These are phyloP conservation scores for Pseudopediastrum boryanum DNA, from an alignment of 139 green algal species.

Conservation along the genomic window DNA sequence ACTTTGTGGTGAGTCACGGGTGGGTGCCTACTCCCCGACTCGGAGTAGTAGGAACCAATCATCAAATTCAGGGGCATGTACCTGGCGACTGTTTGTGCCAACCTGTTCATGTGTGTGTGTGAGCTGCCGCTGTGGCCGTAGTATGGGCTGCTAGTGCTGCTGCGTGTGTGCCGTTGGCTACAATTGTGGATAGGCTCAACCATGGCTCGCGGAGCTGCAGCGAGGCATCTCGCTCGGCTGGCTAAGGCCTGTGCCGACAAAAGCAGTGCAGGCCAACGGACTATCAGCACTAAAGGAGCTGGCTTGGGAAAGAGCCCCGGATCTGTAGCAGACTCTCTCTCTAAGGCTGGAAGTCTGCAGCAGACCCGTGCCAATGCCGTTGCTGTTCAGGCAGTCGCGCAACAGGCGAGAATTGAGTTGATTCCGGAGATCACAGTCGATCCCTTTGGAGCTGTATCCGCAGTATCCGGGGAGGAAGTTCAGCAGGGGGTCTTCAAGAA, in stretches of 20 bases:
- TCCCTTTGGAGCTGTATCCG: slow-evolving; percentile 65
- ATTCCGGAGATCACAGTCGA: slow-evolving; percentile 62
- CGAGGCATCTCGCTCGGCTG: slow-evolving; percentile 19
- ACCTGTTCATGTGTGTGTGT: too few relatives aligned
- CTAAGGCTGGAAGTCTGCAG: too few relatives aligned
- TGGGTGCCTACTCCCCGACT: too few relatives aligned
- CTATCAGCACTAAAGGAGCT: neutral
- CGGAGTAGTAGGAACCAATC: too few relatives aligned
- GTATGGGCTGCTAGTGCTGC: too few relatives aligned
- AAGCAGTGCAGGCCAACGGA: neutral
- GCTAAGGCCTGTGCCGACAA: slow-evolving; percentile 9
- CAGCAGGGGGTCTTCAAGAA: slow-evolving; percentile 62
- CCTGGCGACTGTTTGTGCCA: too few relatives aligned
- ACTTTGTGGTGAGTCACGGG: too few relatives aligned
- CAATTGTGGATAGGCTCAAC: too few relatives aligned
- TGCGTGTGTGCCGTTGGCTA: too few relatives aligned
- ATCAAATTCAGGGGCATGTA: too few relatives aligned
- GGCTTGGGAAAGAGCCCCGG: neutral
- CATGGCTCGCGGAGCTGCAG: too few relatives aligned
- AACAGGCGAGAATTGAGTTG: slow-evolving; percentile 15
- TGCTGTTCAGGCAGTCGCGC: slow-evolving; percentile 11
- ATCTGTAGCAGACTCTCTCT: slow-evolving; percentile 12
- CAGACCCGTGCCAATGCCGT: slow-evolving; percentile 18
- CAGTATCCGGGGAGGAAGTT: slow-evolving; percentile 46
- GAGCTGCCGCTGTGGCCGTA: too few relatives aligned